Evolutionary conservation across 2,329 filamentous ascomycete species (phyloP).

Genomic region (Neopestalotiopsis clavispora): DNA sequence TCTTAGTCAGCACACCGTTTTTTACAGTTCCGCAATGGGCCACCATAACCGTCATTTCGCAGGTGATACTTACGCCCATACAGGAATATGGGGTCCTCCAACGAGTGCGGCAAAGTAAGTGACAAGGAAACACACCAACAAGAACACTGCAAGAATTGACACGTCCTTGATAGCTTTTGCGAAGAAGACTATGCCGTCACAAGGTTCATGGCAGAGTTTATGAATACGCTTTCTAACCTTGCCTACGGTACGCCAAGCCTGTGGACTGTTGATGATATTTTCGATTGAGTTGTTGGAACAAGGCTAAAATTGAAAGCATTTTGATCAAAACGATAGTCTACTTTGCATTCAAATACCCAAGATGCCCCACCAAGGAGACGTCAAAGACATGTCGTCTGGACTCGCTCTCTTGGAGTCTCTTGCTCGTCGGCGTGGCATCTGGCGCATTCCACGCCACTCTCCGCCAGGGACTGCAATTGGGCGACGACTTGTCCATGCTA

Average conservation of each 20-base stretch:
- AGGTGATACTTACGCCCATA: slow-evolving; percentile 38
- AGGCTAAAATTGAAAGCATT: not conserved
- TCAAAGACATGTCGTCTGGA: slow-evolving; percentile 30
- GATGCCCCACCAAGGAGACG: slow-evolving; percentile 28
- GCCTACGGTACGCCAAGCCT: slow-evolving; percentile 45
- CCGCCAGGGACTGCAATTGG: slow-evolving; percentile 47
- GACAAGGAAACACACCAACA: not conserved
- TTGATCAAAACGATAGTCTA: slow-evolving; percentile 39
- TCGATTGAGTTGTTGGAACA: too few species aligned
- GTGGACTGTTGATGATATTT: too few species aligned
- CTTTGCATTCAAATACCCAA: slow-evolving; percentile 41
- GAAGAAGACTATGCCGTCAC: slow-evolving; percentile 60
- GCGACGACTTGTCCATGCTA: slow-evolving; percentile 65
- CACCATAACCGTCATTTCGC: slow-evolving; percentile 44
- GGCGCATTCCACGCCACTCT: slow-evolving; percentile 51
- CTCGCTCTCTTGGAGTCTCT: slow-evolving; percentile 46
- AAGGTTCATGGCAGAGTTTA: slow-evolving; percentile 55
- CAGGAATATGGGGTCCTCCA: slow-evolving; percentile 43
- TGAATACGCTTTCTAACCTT: slow-evolving; percentile 57
- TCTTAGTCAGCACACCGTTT: not conserved
- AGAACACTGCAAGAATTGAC: not conserved
- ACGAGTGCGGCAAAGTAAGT: slow-evolving; percentile 45
- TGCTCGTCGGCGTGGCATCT: slow-evolving; percentile 47
- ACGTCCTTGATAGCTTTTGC: slow-evolving; percentile 35
- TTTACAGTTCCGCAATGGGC: slow-evolving; percentile 27